phyloP scores from a whole-genome alignment of 345 rosid species.

The Acer campestre region DNA sequence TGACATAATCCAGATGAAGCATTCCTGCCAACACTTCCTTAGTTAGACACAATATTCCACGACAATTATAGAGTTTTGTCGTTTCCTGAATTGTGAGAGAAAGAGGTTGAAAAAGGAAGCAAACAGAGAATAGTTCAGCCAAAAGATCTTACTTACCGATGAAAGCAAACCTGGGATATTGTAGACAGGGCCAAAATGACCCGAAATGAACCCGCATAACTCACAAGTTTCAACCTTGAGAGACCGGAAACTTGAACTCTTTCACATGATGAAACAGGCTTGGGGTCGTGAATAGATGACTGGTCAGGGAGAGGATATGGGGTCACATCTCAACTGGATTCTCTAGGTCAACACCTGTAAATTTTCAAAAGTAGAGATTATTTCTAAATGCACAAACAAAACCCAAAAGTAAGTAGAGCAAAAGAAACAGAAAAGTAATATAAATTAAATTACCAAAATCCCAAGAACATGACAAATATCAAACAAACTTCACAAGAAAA shows the following conservation, averaged over 20 bases:
- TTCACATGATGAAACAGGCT: slow-evolving; percentile 54
- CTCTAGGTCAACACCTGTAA: slow-evolving; percentile 50
- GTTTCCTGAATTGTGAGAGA: not conserved
- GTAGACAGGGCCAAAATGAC: slow-evolving; percentile 57
- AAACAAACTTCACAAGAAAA: not conserved
- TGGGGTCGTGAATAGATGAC: slow-evolving; percentile 27
- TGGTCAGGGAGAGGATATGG: slow-evolving; percentile 34
- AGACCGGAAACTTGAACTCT: slow-evolving; percentile 75
- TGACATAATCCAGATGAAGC: slow-evolving; percentile 65
- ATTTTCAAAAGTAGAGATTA: slow-evolving; percentile 18
- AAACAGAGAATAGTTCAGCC: not conserved
- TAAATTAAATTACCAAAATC: not conserved
- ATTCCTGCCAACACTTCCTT: slow-evolving; percentile 48
- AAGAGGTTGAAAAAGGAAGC: not conserved
- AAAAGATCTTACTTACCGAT: slow-evolving; percentile 52
- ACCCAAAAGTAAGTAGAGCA: not conserved
- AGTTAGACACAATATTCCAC: slow-evolving; percentile 6
- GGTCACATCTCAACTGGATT: slow-evolving; percentile 50
- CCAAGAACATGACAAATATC: not conserved
- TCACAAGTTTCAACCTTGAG: slow-evolving; percentile 57
- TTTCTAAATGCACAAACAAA: slow-evolving; percentile 1
- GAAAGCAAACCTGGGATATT: slow-evolving; percentile 68
- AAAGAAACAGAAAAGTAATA: not conserved
- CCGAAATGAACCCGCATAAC: slow-evolving; percentile 62
- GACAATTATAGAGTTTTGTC: not conserved